Evolutionary conservation across 2,329 filamentous ascomycete genomes (phyloP).

Genomic region (Neopestalotiopsis sp.): DNA sequence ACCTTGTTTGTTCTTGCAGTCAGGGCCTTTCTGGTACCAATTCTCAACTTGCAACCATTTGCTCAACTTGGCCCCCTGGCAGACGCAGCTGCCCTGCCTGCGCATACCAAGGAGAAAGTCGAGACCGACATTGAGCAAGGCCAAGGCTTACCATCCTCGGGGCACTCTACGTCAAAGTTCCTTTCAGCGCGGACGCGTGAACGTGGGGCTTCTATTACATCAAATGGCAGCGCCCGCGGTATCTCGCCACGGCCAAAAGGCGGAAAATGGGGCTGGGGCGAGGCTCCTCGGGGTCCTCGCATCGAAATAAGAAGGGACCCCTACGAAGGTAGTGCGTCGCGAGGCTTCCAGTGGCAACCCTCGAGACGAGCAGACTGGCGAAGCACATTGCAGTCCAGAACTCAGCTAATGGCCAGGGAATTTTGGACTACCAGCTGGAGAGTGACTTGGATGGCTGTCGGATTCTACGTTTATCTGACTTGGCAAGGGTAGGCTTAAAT

Average conservation of each 20-base stretch:
- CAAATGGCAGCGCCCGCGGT: constrained; percentile 28
- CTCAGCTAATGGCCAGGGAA: constrained; percentile 61
- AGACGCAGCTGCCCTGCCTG: constrained; percentile 44
- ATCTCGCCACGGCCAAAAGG: constrained; percentile 28
- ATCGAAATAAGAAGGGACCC: constrained; percentile 56
- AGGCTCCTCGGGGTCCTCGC: constrained; percentile 47
- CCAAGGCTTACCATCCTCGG: constrained; percentile 34
- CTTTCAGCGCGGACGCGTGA: constrained; percentile 35
- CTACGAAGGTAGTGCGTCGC: constrained; percentile 48
- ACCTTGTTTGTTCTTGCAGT: constrained; percentile 55
- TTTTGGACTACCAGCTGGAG: constrained; percentile 65
- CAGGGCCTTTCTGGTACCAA: constrained; percentile 62
- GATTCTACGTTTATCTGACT: constrained; percentile 72
- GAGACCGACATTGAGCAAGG: constrained; percentile 50
- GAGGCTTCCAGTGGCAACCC: constrained; percentile 31
- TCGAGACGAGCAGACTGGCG: constrained; percentile 27
- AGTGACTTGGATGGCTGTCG: constrained; percentile 67
- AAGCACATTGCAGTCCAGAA: constrained; percentile 29
- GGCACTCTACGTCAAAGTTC: constrained; percentile 42
- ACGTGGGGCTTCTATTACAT: constrained; percentile 32
- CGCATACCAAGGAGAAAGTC: constrained; percentile 57
- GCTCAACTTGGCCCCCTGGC: constrained; percentile 46
- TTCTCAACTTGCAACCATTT: constrained; percentile 59
- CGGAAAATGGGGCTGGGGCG: constrained; percentile 52
- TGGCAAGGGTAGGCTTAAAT: constrained; percentile 57